Base-by-base conservation (phyloP, 164 flowering plant species). In the Hamamelis virginiana region DNA sequence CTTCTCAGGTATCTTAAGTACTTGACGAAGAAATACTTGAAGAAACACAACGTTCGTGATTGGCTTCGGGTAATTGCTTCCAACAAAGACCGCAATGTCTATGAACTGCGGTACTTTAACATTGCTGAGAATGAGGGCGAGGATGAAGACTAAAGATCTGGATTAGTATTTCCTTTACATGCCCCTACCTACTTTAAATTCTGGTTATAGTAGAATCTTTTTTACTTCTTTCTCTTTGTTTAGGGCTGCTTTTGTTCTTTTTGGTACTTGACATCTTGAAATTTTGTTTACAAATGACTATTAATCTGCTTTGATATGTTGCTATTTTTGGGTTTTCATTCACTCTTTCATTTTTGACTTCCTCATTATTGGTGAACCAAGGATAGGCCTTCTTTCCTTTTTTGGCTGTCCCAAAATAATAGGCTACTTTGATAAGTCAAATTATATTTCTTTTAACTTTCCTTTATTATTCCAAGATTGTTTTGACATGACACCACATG, bases 11-110 rank as follows among this genome's bases (percentile, higher is more conserved):
- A 88, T 59, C 75, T 88, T 23, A 88, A 88, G 70, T 86, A 85
- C 72, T 72, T 86, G 81, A 86, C 90, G 0, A 86, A 86, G 83
- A 88, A 88, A 75, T 88, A 85, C 77, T 77, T 88, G 85, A 89
- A 89, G 87, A 89, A 89, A 72, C 89, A 87, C 73, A 85, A 89
- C 69, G 91, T 85, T 25, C 72, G 93, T 57, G 93, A 89, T 64
- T 89, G 91, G 91, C 84, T 89, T 53, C 80, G 86, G 27, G 88
- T 89, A 44, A 86, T 89, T 75, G 81, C 93, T 48, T 83, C 91
- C 64, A 85, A 85, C 86, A 85, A 86, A 68, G 93, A 89, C 69
- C 78, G 84, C 21, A 82, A 75, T 68, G 80, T 86, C 13, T 86
- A 86, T 57, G 91, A 87, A 68, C 74, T 89, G 55, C 72, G 87